These are phyloP conservation scores for Tolypocladium cylindrosporum DNA, from an alignment of 2,329 filamentous ascomycete genomes.

Conservation along the genomic window DNA sequence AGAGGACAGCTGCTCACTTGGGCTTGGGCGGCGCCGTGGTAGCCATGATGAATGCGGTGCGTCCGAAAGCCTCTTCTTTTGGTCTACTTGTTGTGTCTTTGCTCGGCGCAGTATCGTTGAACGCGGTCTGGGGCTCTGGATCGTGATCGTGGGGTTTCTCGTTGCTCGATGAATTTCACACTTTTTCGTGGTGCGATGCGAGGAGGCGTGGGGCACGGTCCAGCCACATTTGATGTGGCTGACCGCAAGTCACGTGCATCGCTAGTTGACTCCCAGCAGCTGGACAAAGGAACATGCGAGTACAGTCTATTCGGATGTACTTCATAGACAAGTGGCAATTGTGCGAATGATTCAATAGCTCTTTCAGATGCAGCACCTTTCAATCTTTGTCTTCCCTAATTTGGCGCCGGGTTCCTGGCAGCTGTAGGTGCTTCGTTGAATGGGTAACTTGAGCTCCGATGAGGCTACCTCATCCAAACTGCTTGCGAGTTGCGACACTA, in stretches of 20 bases:
- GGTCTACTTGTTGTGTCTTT: not conserved
- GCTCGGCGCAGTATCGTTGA: slow-evolving; percentile 3
- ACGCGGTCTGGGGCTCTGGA: slow-evolving; percentile 11
- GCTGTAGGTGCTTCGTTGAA: no score
- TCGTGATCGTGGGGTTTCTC: slow-evolving; percentile 28
- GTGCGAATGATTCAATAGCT: not conserved
- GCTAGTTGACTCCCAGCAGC: not conserved
- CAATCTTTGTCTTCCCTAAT: not conserved
- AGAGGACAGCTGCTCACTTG: slow-evolving; percentile 21
- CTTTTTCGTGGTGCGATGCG: slow-evolving; percentile 31
- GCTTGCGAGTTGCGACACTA: not conserved
- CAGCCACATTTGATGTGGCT: slow-evolving; percentile 16
- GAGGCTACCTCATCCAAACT: not conserved
- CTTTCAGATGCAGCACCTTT: not conserved
- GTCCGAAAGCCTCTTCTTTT: not conserved
- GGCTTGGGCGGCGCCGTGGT: slow-evolving; percentile 27
- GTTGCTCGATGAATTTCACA: slow-evolving; percentile 25
- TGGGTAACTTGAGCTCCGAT: not conserved
- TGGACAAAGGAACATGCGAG: not conserved
- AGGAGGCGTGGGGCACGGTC: slow-evolving; percentile 21
- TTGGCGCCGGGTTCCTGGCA: not conserved
- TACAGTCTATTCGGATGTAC: not conserved
- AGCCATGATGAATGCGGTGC: slow-evolving; percentile 22
- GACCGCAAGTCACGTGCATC: slow-evolving; percentile 15
- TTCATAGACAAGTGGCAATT: not conserved